These are phyloP conservation scores for rapeseed (Brassica napus) DNA, from an alignment of 345 rosid genomes.

Conservation along the genomic window DNA sequence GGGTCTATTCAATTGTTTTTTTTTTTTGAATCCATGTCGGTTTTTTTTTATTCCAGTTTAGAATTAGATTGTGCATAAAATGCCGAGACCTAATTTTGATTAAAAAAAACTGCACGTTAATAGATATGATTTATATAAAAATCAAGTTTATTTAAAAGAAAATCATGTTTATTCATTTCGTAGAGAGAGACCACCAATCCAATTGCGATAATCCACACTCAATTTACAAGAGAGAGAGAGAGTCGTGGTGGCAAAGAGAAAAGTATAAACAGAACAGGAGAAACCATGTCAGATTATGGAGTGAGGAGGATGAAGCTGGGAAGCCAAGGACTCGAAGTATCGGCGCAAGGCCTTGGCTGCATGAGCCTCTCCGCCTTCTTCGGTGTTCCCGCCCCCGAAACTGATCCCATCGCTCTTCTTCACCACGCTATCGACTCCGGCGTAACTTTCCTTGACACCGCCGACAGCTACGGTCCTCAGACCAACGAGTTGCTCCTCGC, in stretches of 20 bases:
- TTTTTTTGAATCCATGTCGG: too few relatives aligned
- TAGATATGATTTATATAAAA: too few relatives aligned
- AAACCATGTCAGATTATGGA: constrained; percentile 6
- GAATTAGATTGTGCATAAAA: too few relatives aligned
- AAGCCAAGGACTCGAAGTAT: constrained; percentile 39
- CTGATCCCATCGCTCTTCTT: constrained; percentile 37
- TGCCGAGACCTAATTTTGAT: too few relatives aligned
- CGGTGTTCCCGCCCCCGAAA: constrained; percentile 39
- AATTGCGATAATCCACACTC: background rate
- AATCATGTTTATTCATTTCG: background rate
- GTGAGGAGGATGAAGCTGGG: constrained; percentile 32
- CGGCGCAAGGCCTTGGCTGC: constrained; percentile 53
- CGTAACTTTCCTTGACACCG: constrained; percentile 49
- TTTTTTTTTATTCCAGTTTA: too few relatives aligned
- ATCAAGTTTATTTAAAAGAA: too few relatives aligned
- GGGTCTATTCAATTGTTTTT: too few relatives aligned
- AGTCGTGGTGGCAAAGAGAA: background rate
- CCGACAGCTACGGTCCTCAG: constrained; percentile 47
- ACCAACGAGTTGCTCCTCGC: constrained; percentile 46
- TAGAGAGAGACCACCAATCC: background rate
- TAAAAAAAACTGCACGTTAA: too few relatives aligned
- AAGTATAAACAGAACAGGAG: background rate
- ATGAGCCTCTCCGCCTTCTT: constrained; percentile 41
- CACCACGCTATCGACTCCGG: constrained; percentile 43
- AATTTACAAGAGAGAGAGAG: background rate